Base-by-base conservation (phyloP, 805 yeast species). In the Blastobotrys attinorum region DNA sequence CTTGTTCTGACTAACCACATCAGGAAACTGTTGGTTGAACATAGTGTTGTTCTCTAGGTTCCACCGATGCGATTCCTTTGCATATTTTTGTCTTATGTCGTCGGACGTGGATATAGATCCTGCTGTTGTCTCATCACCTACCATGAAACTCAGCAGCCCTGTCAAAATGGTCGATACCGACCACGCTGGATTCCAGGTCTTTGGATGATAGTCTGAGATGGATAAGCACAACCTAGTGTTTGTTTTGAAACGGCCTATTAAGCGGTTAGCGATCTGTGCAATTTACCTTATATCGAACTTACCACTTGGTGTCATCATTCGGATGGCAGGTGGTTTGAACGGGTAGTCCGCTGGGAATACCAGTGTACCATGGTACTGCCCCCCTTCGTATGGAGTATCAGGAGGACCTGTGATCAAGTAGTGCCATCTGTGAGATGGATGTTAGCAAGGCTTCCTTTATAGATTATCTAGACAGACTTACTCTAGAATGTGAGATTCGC, bases 171-270 rank as follows among this genome's bases (percentile, higher is more conserved):
- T 88, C 27, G 86, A 71, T 21, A 89, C 96, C 37, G 88, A 79
- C 97, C 97, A 89, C 4, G 95, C 87, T 1, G 97, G 97, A 61
- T 89, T 88, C 97, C 97, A 89, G 1, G 83, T 69, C 61, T 88
- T 92, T 2, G 96, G 96, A 55, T 89, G 97, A 62, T 78, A 89
- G 64, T 89, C 97, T 56, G 94, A 81, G 82, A 89, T 88, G n/a
- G 89, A 79, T 39, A 89, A 68, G 64, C 97, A 89, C 22, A 89
- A 70, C 39, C 96, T 69, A 3, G 87, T 79, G 60, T 85, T 85
- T 45, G 87, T 43, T 75, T 79, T 76, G 60, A 89, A 89, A 23
- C 57, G 47, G n/a, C n/a, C n/a, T n/a, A n/a, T n/a, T n/a, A n/a
- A n/a, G n/a, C n/a, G n/a, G n/a, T n/a, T n/a, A n/a, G n/a, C n/a